Evolutionary conservation across 257 asterid genomes (phyloP).

Genomic region (Penstemon eatonii): DNA sequence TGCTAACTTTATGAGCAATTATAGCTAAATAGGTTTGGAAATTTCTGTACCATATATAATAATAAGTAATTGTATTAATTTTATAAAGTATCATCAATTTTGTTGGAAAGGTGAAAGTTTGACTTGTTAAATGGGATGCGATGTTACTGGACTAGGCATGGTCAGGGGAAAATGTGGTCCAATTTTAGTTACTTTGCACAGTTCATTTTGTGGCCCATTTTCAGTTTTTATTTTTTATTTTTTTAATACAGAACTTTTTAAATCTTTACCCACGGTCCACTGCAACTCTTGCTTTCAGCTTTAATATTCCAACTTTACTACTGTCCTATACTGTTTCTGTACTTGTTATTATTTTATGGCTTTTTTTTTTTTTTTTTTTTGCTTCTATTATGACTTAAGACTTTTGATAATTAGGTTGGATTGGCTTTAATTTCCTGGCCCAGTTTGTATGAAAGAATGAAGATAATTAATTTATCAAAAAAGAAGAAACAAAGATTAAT

Average conservation of each 20-base stretch:
- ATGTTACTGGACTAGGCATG: background rate
- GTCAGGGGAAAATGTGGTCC: slow-evolving; percentile 26
- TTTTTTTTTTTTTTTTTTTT: slow-evolving; percentile 19
- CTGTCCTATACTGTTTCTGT: slow-evolving; percentile 12
- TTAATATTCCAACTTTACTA: slow-evolving; percentile 11
- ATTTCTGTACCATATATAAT: slow-evolving; percentile 5
- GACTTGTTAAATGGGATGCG: background rate
- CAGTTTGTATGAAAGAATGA: too few species aligned
- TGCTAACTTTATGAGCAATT: slow-evolving; percentile 27
- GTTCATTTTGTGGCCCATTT: slow-evolving; percentile 26
- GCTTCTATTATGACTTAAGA: too few species aligned
- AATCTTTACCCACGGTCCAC: slow-evolving; percentile 5
- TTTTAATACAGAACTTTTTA: background rate
- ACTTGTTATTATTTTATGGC: slow-evolving; percentile 34
- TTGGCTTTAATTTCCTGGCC: too few species aligned
- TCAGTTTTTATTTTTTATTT: background rate
- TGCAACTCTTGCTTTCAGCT: slow-evolving; percentile 41
- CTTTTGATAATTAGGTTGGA: too few species aligned
- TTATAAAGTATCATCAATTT: slow-evolving; percentile 13
- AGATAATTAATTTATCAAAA: too few species aligned
- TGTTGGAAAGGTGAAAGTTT: slow-evolving; percentile 23
- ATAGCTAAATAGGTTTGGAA: slow-evolving; percentile 17
- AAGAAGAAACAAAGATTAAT: too few species aligned
- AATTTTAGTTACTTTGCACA: background rate
- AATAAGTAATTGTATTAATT: slow-evolving; percentile 8